These are phyloP conservation scores for Antitrichia curtipendula DNA, from an alignment of 225 moss, liverwort and hornwort genomes.

Conservation along the genomic window DNA sequence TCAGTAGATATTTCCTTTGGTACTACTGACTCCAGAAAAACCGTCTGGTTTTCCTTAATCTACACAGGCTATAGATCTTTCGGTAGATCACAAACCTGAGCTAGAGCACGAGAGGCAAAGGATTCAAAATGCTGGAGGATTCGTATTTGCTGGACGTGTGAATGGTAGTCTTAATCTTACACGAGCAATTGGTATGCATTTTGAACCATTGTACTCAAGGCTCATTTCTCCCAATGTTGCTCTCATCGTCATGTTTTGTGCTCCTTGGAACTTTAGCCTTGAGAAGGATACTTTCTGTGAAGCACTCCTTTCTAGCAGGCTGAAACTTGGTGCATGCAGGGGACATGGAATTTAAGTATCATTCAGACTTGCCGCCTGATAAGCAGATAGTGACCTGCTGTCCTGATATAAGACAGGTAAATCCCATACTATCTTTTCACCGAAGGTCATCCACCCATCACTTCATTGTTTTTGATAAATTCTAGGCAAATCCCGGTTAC, in stretches of 20 bases:
- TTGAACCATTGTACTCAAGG: not conserved
- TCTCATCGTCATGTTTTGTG: not conserved
- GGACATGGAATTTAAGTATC: constrained; percentile 43
- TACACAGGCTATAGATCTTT: constrained; percentile 35
- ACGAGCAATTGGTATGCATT: constrained; percentile 48
- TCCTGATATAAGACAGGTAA: constrained; percentile 34
- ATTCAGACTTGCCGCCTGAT: constrained; percentile 21
- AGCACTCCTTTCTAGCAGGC: not conserved
- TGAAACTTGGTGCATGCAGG: constrained; percentile 20
- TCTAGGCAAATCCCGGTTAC: not conserved
- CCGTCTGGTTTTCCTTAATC: not conserved
- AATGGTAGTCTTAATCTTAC: constrained; percentile 52
- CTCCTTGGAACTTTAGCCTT: not conserved
- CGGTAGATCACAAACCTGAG: constrained; percentile 48
- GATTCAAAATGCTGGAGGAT: constrained; percentile 32
- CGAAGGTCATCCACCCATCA: not conserved
- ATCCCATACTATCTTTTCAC: not conserved
- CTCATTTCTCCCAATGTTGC: not conserved
- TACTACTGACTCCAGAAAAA: not conserved
- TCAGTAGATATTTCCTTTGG: not conserved
- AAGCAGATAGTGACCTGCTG: constrained; percentile 52
- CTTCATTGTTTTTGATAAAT: not conserved
- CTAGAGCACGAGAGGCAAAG: constrained; percentile 27
- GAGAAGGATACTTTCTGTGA: not conserved
- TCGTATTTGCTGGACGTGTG: constrained; percentile 39